Evolutionary conservation across 768 basidiomycete genomes (phyloP).

Genomic region (Boletellus sp.): DNA sequence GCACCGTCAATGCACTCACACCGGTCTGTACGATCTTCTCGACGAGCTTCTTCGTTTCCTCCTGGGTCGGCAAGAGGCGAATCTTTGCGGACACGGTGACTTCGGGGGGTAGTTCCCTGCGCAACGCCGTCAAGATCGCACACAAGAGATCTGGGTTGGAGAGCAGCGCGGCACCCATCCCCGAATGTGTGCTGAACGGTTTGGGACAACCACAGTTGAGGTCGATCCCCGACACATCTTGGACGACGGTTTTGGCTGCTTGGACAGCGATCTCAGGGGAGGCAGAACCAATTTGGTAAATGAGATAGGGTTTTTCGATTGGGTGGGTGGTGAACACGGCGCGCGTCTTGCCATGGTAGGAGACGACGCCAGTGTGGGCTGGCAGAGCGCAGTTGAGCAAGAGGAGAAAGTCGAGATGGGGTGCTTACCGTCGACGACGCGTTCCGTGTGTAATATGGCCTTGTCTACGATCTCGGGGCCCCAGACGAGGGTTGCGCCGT

Average conservation of each 20-base stretch:
- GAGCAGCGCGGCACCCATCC: constrained; percentile 96
- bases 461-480: constrained; percentile 96
- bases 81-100: constrained; percentile 95
- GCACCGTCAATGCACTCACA: constrained; percentile 85
- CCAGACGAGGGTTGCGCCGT: constrained; percentile 95
- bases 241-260: constrained; percentile 80
- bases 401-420: neutral
- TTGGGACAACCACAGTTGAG: constrained; percentile 98
- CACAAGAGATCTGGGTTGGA: constrained; percentile 90
- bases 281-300: constrained; percentile 93
- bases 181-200: constrained; percentile 88
- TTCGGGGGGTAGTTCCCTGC: constrained; percentile 65
- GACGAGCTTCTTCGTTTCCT: constrained; percentile 87
- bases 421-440: constrained; percentile 81
- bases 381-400: constrained; percentile 3
- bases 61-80: constrained; percentile 77
- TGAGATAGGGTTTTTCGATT: constrained; percentile 88
- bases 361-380: constrained; percentile 85
- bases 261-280: constrained; percentile 88
- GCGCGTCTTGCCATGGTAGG: constrained; percentile 78
- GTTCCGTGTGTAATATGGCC: constrained; percentile 82
- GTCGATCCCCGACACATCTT: constrained; percentile 92
- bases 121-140: constrained; percentile 77
- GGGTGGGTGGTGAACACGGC: constrained; percentile 93
- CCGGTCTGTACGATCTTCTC: constrained; percentile 85